Conservation (phyloP, 192 early-diverging fungal species). For the Dissophora globulifera region DNA sequence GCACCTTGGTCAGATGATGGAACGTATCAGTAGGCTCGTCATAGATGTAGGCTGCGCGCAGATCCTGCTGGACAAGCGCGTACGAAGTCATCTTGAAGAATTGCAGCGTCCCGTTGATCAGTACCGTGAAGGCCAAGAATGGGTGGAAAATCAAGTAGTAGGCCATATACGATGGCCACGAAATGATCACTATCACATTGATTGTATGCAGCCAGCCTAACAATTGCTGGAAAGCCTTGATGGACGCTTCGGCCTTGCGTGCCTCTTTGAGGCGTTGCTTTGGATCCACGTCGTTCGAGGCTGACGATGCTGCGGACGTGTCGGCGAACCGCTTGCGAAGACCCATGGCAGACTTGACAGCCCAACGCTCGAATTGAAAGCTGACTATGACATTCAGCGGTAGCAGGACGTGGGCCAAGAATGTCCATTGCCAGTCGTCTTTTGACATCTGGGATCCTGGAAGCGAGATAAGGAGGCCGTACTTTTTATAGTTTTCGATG, state of each 20-base stretch:
- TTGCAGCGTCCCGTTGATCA: conserved; percentile 73
- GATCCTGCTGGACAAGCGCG: conserved; percentile 79
- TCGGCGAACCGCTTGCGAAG: conserved; percentile 38
- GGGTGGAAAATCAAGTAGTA: conserved; percentile 78
- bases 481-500: conserved; percentile 91
- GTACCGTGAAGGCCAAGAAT: conserved; percentile 67
- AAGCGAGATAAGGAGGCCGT: conserved; percentile 81
- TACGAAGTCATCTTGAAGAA: conserved; percentile 87
- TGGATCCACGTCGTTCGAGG: conserved; percentile 21
- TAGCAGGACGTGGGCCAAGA: conserved; percentile 59
- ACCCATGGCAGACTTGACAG: conserved; percentile 23
- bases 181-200: conserved; percentile 66
- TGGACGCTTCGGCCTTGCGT: conserved; percentile 26
- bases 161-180: conserved; percentile 70
- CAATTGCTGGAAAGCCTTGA: conserved; percentile 18
- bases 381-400: conserved; percentile 67
- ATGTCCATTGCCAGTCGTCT: conserved; percentile 67
- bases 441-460: conserved; percentile 62
- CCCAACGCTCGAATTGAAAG: conserved; percentile 67
- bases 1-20: conserved; percentile 31
- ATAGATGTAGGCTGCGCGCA: conserved; percentile 69
- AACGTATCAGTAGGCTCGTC: conserved; percentile 47
- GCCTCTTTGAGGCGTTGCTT: conserved; percentile 8
- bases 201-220: conserved; percentile 58
- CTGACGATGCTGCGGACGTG: neutral